A percentile compares a stretch with the other conserved stretches of the same genome.
Conservation (phyloP, 805 yeast genomes). For the Candida rishiriensis region DNA sequence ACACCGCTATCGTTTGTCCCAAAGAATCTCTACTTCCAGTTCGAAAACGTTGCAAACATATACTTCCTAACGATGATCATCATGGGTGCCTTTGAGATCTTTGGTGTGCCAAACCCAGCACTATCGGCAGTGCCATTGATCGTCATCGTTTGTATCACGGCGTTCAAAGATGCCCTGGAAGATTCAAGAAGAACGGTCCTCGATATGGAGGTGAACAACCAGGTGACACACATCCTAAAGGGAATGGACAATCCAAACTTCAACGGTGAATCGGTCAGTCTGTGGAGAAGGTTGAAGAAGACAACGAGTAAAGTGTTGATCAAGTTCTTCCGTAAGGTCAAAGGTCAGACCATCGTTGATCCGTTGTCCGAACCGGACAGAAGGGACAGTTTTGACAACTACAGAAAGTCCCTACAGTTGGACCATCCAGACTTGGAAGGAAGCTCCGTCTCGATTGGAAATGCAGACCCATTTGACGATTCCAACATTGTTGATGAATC, state of each 20-base stretch:
- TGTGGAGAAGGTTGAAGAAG: slow-evolving; percentile 71
- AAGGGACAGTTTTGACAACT: slow-evolving; percentile 30
- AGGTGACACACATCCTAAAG: slow-evolving; percentile 58
- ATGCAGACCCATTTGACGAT: slow-evolving; percentile 22
- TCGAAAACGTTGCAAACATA: slow-evolving; percentile 83
- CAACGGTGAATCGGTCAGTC: slow-evolving; percentile 55
- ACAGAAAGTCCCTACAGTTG: slow-evolving; percentile 24
- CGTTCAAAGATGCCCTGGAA: slow-evolving; percentile 75
- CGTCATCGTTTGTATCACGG: slow-evolving; percentile 71
- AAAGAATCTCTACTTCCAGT: slow-evolving; percentile 74
- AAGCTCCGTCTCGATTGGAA: slow-evolving; percentile 12
- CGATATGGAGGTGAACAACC: slow-evolving; percentile 75
- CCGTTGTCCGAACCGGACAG: slow-evolving; percentile 27
- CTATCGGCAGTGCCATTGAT: slow-evolving; percentile 73
- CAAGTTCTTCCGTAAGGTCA: slow-evolving; percentile 15
- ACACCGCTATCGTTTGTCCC: slow-evolving; percentile 89
- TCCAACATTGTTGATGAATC: slow-evolving; percentile 9
- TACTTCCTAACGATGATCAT: slow-evolving; percentile 79
- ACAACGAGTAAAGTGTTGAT: slow-evolving; percentile 16
- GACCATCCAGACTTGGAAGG: slow-evolving; percentile 10
- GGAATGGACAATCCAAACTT: slow-evolving; percentile 58
- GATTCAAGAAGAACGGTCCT: slow-evolving; percentile 70
- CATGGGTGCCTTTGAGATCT: slow-evolving; percentile 71
- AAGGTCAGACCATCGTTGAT: slow-evolving; percentile 20
- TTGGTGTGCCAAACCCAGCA: slow-evolving; percentile 79